Percentiles rank a stretch among this genome's conserved stretches.
Evolutionary conservation across 768 basidiomycete species (phyloP).

Genomic region (Suillus sp.): DNA sequence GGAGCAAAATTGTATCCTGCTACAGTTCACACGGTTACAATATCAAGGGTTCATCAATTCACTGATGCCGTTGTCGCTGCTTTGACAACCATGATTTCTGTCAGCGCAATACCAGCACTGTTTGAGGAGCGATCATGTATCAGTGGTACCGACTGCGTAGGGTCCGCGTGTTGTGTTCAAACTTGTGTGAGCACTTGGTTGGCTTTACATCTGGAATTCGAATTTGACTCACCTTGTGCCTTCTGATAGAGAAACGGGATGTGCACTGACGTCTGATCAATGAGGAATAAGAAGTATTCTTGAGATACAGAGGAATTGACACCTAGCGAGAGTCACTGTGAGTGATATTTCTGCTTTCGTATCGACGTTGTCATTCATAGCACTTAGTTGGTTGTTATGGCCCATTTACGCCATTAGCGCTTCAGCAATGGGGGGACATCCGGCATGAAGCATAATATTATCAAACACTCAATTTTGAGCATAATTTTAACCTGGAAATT

Average conservation of each 20-base stretch:
- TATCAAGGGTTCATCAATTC: no score
- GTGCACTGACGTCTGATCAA: not conserved
- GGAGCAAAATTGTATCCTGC: no score
- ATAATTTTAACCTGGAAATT: not conserved
- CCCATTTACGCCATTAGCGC: not conserved
- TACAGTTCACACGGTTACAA: no score
- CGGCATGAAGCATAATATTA: no score
- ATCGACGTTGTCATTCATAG: not conserved
- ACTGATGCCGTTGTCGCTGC: not conserved
- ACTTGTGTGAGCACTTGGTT: not conserved
- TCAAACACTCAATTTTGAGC: no score
- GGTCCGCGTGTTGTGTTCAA: not conserved
- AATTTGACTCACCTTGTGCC: not conserved
- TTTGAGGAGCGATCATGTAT: not conserved
- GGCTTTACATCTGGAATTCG: not conserved
- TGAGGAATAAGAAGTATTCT: not conserved
- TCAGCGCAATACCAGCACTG: not conserved
- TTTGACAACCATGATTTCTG: not conserved
- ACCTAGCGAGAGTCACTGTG: not conserved
- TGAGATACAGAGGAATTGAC: not conserved
- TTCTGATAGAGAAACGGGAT: not conserved
- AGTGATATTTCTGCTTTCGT: not conserved
- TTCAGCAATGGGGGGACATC: not conserved
- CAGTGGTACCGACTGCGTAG: not conserved
- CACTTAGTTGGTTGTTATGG: not conserved